phyloP scores from a whole-genome alignment of 1,284 basidiomycete genomes.

The Irpex sp. region DNA sequence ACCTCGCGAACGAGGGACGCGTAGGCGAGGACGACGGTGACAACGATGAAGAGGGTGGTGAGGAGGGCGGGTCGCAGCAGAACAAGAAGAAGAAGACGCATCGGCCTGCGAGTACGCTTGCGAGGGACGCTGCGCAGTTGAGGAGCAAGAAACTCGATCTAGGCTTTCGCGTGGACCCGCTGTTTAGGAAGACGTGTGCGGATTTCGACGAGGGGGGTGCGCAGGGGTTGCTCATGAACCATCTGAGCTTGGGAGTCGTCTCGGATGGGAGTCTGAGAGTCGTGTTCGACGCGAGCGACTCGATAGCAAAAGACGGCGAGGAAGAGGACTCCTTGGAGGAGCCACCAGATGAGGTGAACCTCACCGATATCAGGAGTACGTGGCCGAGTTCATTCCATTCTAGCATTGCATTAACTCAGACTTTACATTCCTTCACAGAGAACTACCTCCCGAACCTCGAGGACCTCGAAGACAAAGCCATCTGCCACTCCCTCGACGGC shows the following conservation, averaged over 20 bases:
- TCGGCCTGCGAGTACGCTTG: slow-evolving; percentile 78
- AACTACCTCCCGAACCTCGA: slow-evolving; percentile 72
- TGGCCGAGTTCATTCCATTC: slow-evolving; percentile 16
- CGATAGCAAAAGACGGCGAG: slow-evolving; percentile 78
- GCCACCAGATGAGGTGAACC: slow-evolving; percentile 62
- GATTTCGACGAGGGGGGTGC: slow-evolving; percentile 99
- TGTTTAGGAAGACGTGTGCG: slow-evolving; percentile 97
- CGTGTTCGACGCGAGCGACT: slow-evolving; percentile 96
- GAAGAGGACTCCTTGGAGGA: slow-evolving; percentile 52
- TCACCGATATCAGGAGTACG: slow-evolving; percentile 69
- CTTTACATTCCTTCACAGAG: slow-evolving; percentile 28
- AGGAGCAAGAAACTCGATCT: slow-evolving; percentile 92
- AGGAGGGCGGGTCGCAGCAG: slow-evolving; percentile 42
- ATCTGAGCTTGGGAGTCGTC: slow-evolving; percentile 72
- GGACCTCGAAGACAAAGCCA: slow-evolving; percentile 62
- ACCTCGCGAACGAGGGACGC: slow-evolving; percentile 73
- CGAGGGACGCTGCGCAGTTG: slow-evolving; percentile 78
- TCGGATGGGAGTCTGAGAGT: slow-evolving; percentile 84
- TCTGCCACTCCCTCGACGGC: slow-evolving; percentile 74
- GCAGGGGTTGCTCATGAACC: slow-evolving; percentile 92
- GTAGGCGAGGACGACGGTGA: slow-evolving; percentile 54
- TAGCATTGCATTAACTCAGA: slow-evolving; percentile 5
- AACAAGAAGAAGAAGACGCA: slow-evolving; percentile 62
- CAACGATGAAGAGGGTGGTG: slow-evolving; percentile 55
- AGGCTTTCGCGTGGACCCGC: slow-evolving; percentile 94